Percentiles rank a stretch among this genome's conserved stretches.
phyloP scores from a whole-genome alignment of 139 green algal genomes.

The Micractinium sp. region DNA sequence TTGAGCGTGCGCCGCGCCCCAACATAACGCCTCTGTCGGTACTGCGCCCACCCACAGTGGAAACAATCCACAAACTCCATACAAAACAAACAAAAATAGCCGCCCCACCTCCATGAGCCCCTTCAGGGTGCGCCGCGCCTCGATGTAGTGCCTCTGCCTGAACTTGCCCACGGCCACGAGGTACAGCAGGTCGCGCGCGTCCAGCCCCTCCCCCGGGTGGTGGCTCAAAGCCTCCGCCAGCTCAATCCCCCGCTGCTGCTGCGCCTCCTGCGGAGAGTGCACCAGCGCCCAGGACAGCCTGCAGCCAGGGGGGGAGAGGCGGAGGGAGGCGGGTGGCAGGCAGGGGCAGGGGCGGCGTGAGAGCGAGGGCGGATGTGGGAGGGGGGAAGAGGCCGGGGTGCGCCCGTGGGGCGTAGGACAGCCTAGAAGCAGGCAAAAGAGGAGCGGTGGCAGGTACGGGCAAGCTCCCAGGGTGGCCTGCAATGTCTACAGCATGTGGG shows the following conservation, averaged over 20 bases:
- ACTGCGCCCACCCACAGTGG: not conserved
- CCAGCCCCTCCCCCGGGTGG: not conserved
- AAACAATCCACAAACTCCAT: too few relatives aligned
- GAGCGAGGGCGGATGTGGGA: too few relatives aligned
- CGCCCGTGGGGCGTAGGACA: too few relatives aligned
- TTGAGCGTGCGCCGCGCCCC: constrained; percentile 27
- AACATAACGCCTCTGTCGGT: constrained; percentile 15
- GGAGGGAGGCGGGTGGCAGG: not conserved
- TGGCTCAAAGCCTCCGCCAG: constrained; percentile 32
- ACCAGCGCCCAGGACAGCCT: constrained; percentile 49
- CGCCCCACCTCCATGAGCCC: constrained; percentile 37
- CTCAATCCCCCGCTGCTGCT: constrained; percentile 37
- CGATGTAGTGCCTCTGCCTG: constrained; percentile 13
- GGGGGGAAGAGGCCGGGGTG: too few relatives aligned
- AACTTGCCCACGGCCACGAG: constrained; percentile 35
- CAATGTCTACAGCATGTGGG: too few relatives aligned
- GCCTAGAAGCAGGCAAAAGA: too few relatives aligned
- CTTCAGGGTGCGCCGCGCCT: constrained; percentile 22
- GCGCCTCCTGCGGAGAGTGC: constrained; percentile 15
- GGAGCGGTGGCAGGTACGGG: too few relatives aligned
- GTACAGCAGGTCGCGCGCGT: constrained; percentile 27
- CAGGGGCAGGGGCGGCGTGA: too few relatives aligned
- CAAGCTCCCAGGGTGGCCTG: too few relatives aligned
- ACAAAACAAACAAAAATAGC: not conserved
- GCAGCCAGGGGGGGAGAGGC: not conserved